Base-by-base conservation (phyloP, 306 rosid genomes). In the Trifolium dubium region DNA sequence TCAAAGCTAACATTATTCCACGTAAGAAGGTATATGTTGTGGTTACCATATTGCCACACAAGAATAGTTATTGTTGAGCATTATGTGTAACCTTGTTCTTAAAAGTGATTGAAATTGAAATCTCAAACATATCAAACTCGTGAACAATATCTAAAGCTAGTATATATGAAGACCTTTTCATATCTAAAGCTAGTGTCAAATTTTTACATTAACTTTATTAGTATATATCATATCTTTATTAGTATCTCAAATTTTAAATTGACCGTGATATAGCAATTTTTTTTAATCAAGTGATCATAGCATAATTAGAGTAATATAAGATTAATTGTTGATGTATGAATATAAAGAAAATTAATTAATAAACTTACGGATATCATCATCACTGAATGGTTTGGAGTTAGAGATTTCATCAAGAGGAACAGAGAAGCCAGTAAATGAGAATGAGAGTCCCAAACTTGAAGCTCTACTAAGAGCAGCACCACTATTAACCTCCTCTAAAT, bases 391-490 rank as follows among this genome's bases (percentile, higher is more conserved):
- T 77, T 86, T 94, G 31, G 90, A 82, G 76, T 88, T 91, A 3
- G 85, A 76, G 51, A 79, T 80, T 37, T 94, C 97, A 44, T 94
- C 99, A 0, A 90, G 86, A 50, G 96, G 96, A 10, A 92, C 14
- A 17, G 96, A 79, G 87, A 94, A 94, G 64, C 99, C 99, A 29
- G 90, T 94, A 85, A 94, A 94, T 68, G 98, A 90, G 85, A 94
- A 92, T 0, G 99, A 92, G 67, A 94, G 85, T 12, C 97, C 99
- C 82, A 92, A 83, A 86, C 98, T 94, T 4, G 98, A 92, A 41
- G 98, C 99, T 73, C 99, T 79, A 79, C 99, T 94, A 4, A 94
- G 87, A n/a, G 95, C 96, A 5, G 91, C 98, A 13, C 99, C 97
- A 18, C 86, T 89, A 43, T 81, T 81, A 6, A 89, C 83, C 43